Conservation (phyloP, 331 rosid genomes). For the Acacia pycnantha region DNA sequence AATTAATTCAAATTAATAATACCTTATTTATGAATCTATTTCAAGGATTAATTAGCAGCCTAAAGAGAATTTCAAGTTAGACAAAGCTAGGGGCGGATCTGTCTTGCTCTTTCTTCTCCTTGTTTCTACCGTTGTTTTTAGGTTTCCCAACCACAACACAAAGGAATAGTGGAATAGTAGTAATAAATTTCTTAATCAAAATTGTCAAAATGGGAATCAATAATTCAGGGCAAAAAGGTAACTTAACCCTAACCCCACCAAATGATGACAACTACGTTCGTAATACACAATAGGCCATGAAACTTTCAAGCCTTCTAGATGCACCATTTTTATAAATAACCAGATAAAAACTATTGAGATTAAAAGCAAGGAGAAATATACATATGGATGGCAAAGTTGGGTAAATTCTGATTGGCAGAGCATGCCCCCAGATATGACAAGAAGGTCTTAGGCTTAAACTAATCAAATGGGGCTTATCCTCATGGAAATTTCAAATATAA, state of each 20-base stretch:
- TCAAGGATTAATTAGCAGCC: neutral
- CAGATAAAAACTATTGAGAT: neutral
- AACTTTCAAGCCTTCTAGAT: conserved; percentile 14
- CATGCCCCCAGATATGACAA: conserved; percentile 28
- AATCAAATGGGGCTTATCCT: conserved; percentile 44
- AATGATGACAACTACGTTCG: neutral
- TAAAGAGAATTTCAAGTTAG: neutral
- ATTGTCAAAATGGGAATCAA: neutral
- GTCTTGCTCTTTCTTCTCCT: neutral
- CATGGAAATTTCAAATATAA: conserved; percentile 10
- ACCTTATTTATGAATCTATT: neutral
- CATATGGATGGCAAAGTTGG: neutral
- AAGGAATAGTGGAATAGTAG: neutral
- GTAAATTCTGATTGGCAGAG: neutral
- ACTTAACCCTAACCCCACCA: neutral
- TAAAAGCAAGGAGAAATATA: neutral
- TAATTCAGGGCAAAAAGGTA: conserved; percentile 11
- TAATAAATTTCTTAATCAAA: neutral
- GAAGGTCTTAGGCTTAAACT: conserved; percentile 21
- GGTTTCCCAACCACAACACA: neutral
- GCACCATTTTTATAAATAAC: neutral
- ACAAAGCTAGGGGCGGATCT: neutral
- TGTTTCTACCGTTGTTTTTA: neutral
- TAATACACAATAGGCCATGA: neutral
- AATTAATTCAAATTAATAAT: neutral